Evolutionary conservation across 805 yeast species (phyloP), one percentile per base, ranked within the genome.

Genomic region (Myxozyma lipomycoides): DNA sequence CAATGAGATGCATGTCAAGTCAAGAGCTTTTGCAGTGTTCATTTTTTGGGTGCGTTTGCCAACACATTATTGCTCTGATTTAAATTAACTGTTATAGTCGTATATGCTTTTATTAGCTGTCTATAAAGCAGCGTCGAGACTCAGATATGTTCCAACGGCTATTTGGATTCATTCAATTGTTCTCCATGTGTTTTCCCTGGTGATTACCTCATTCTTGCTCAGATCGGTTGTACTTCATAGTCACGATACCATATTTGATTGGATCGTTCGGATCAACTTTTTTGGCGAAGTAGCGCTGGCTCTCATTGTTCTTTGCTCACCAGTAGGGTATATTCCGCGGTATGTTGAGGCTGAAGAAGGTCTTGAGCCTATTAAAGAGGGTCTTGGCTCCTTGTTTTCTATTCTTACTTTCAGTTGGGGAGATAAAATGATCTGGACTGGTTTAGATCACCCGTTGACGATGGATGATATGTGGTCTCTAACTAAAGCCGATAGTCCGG

Each of bases 391-490:
- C 23, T 66, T 91, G 43, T 74, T 84, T 55, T 66, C 78, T 3
- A 76, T 83, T 49, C 67, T 81, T 51, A 72, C 86, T 1, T 90
- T 85, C 73, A 71, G 83, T 22, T 93, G 95, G 95, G 68, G 88
- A 38, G 80, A 84, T 62, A 71, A 74, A 9, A 74, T 90, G 75
- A 75, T 90, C 23, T 75, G 81, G 76, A 64, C 72, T 36, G 85
- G 96, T 2, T 83, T 78, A 63, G 70, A 73, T 51, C 64, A 67
- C 2, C 71, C 83, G 1, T 70, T 93, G 60, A 69, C 73, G 23
- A 66, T 73, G 60, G 72, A 72, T 3, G 93, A 89, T 55, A 79
- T 91, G 44, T 87, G 96, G 95, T 95, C 93, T 34, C 75, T 93
- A 56, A 73, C 78, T 53, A 77, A 78, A 58, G 86, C 83, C 55